A percentile compares a stretch with the other conserved stretches of the same genome.
Evolutionary conservation across 108 stramenopile genomes (phyloP).

Genomic region (Pseudonitzschia multiseries): DNA sequence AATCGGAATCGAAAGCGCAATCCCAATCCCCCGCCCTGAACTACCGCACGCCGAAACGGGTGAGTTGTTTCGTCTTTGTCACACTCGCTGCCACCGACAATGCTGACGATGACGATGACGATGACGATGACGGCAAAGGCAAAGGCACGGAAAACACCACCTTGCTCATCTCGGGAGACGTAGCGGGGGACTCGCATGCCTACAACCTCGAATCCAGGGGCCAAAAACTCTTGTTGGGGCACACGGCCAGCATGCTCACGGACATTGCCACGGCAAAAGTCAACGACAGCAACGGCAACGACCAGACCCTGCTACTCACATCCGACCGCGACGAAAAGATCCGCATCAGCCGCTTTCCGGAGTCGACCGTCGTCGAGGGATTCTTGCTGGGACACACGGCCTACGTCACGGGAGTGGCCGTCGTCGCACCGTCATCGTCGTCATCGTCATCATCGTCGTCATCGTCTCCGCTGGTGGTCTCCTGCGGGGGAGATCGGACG

Average conservation of each 20-base stretch:
- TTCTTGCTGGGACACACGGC: constrained; percentile 75
- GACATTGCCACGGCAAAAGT: constrained; percentile 16
- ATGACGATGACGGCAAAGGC: not conserved
- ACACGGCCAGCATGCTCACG: constrained; percentile 89
- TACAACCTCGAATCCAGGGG: constrained; percentile 39
- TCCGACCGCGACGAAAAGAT: constrained; percentile 89
- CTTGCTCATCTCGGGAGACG: constrained; percentile 64
- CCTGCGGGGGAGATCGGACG: constrained; percentile 71
- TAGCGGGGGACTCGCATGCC: constrained; percentile 77
- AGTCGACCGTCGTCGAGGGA: constrained; percentile 60
- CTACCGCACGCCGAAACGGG: constrained; percentile 59
- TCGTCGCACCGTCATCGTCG: constrained; percentile 1
- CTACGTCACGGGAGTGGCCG: constrained; percentile 66
- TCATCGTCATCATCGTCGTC: not conserved
- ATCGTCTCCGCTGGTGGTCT: constrained; percentile 36
- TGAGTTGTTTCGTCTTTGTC: constrained; percentile 49
- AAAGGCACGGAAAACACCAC: not conserved
- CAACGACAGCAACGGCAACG: constrained; percentile 10
- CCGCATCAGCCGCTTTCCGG: constrained; percentile 71
- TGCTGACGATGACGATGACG: not conserved
- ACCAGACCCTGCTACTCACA: constrained; percentile 46
- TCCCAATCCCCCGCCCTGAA: constrained; percentile 9
- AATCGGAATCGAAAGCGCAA: not conserved
- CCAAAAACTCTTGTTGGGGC: constrained; percentile 64
- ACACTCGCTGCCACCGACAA: constrained; percentile 17